phyloP scores from a whole-genome alignment of 768 basidiomycete genomes.

The Chlorophyllum brunneum region DNA sequence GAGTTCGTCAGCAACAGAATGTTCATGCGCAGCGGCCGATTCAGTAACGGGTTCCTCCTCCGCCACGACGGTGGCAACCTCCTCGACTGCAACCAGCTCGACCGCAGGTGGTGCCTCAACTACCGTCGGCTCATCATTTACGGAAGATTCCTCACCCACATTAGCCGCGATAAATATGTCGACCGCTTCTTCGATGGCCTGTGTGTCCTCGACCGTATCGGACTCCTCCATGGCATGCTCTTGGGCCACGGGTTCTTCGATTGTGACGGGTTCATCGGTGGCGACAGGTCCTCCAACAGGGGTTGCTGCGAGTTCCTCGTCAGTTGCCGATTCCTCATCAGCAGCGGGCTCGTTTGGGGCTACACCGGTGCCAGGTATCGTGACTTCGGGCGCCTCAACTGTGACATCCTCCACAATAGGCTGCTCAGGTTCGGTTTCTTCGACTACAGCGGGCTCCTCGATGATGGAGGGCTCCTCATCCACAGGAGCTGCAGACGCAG shows the following conservation, averaged over 20 bases:
- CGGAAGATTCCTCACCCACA: not conserved
- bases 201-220: too few relatives aligned
- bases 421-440: not conserved
- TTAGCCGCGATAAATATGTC: not conserved
- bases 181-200: too few relatives aligned
- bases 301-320: not conserved
- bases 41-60: slow-evolving; percentile 7
- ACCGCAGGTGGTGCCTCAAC: too few relatives aligned
- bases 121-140: not conserved
- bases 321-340: not conserved
- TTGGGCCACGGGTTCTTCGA: not conserved
- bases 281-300: not conserved
- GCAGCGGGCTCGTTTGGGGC: not conserved
- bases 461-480: not conserved
- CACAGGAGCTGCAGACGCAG: too few relatives aligned
- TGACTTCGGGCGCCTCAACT: not conserved
- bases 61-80: not conserved
- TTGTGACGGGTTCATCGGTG: not conserved
- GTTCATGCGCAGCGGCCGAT: not conserved
- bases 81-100: not conserved
- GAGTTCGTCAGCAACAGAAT: not conserved
- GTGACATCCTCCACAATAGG: not conserved
- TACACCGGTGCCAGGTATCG: too few relatives aligned
- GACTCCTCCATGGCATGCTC: too few relatives aligned
- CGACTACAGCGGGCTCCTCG: not conserved